Evolutionary conservation across 148 eudicot genomes (phyloP).

Genomic region (Camellia japonica): DNA sequence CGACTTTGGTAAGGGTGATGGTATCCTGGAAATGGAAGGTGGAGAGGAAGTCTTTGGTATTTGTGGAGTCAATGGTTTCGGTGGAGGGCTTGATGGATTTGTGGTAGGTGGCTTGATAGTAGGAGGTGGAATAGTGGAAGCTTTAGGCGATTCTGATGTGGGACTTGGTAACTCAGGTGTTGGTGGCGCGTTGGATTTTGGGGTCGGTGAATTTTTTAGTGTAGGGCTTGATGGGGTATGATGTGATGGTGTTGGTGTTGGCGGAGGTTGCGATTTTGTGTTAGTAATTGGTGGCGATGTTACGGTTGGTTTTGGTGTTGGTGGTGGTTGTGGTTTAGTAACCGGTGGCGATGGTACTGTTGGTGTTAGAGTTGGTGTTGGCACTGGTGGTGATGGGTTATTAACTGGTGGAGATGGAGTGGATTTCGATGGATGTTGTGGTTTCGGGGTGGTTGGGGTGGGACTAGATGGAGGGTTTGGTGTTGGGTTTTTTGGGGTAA

Average conservation of each 20-base stretch:
- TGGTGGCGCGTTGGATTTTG: background rate
- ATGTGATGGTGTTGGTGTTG: background rate
- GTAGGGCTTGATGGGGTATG: slow-evolving; percentile 5
- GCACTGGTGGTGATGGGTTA: too few species aligned
- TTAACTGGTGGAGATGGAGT: too few species aligned
- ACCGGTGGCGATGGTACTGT: too few species aligned
- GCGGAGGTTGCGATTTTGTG: slow-evolving; percentile 2
- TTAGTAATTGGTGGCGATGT: slow-evolving; percentile 1
- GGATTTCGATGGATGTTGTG: too few species aligned
- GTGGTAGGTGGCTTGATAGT: background rate
- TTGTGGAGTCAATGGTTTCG: background rate
- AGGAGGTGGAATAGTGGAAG: slow-evolving; percentile 1
- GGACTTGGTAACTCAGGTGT: background rate
- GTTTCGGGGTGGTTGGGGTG: too few species aligned
- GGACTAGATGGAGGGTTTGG: background rate
- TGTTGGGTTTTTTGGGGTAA: background rate
- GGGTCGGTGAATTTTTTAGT: background rate
- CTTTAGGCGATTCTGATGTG: background rate
- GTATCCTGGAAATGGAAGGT: slow-evolving; percentile 18
- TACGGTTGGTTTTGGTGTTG: background rate
- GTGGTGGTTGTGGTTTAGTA: background rate
- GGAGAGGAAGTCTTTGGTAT: slow-evolving; percentile 10
- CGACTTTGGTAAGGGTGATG: slow-evolving; percentile 15
- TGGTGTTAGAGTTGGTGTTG: too few species aligned
- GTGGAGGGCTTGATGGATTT: background rate